These are phyloP conservation scores for Lenwebbia sp. DNA, from an alignment of 345 rosid species.

Conservation along the genomic window DNA sequence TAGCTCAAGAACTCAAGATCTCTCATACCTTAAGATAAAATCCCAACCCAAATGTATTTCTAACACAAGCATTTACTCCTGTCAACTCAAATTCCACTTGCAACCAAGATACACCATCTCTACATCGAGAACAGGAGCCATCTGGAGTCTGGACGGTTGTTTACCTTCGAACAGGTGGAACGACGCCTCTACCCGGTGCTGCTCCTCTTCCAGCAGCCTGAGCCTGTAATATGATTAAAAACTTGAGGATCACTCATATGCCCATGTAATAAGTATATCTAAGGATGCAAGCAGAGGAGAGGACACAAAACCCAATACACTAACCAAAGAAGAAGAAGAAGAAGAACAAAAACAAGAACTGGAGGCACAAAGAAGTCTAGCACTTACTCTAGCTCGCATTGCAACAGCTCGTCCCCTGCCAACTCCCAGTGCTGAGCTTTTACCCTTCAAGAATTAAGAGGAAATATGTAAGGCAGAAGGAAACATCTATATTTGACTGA, in stretches of 20 bases:
- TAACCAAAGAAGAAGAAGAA: background rate
- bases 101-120: background rate
- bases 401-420: slow-evolving; percentile 93
- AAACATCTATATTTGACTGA: background rate
- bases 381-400: slow-evolving; percentile 83
- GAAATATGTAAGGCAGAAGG: background rate
- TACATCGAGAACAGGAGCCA: background rate
- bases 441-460: slow-evolving; percentile 50
- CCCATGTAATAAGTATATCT: background rate
- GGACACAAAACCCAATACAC: background rate
- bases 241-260: background rate
- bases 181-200: slow-evolving; percentile 67
- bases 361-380: background rate
- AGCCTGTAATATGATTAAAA: slow-evolving; percentile 18
- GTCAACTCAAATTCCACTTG: background rate
- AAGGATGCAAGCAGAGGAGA: background rate
- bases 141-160: background rate
- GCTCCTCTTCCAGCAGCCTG: slow-evolving; percentile 82
- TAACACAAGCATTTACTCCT: background rate
- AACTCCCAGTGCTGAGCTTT: slow-evolving; percentile 76
- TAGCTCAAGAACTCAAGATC: background rate
- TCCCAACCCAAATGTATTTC: background rate
- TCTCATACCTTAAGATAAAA: background rate
- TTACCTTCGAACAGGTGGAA: slow-evolving; percentile 66
- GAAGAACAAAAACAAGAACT: background rate